phyloP scores from a whole-genome alignment of 2,329 filamentous ascomycete species.

The Nakataea oryzae region DNA sequence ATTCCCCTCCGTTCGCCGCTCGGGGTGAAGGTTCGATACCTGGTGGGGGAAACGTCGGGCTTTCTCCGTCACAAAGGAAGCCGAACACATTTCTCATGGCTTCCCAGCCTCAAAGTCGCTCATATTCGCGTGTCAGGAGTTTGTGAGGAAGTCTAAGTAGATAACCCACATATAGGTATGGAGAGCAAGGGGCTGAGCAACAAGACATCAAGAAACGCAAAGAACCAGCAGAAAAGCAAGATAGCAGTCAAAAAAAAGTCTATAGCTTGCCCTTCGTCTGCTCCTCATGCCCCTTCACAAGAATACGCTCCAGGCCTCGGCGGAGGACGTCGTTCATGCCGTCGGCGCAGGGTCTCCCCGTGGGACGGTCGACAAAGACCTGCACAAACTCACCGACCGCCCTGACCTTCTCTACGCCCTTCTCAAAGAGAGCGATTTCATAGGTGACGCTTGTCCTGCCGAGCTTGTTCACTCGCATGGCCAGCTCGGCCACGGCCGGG shows the following conservation, averaged over 20 bases:
- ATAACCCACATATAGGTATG: no score
- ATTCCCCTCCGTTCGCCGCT: no score
- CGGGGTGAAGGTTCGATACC: no score
- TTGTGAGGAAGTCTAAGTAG: no score
- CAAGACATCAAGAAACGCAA: not conserved
- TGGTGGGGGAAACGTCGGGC: no score
- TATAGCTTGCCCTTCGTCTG: slow-evolving; percentile 2
- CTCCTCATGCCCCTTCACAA: slow-evolving; percentile 16
- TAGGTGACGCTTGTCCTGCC: slow-evolving; percentile 83
- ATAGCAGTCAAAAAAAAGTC: not conserved
- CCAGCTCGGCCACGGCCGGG: slow-evolving; percentile 72
- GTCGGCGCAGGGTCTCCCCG: slow-evolving; percentile 51
- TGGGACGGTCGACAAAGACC: slow-evolving; percentile 73
- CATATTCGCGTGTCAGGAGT: no score
- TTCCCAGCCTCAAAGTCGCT: no score
- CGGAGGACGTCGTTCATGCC: slow-evolving; percentile 56
- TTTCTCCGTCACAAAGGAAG: no score
- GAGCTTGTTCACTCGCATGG: slow-evolving; percentile 71
- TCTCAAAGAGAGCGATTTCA: slow-evolving; percentile 78
- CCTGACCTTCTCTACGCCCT: slow-evolving; percentile 61
- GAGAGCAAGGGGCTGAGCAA: not conserved
- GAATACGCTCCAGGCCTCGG: slow-evolving; percentile 45
- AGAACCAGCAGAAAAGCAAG: not conserved
- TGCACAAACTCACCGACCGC: slow-evolving; percentile 82
- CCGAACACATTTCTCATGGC: no score